Conservation (phyloP, 495 filamentous ascomycete species). For the Talaromyces proteolyticus region DNA sequence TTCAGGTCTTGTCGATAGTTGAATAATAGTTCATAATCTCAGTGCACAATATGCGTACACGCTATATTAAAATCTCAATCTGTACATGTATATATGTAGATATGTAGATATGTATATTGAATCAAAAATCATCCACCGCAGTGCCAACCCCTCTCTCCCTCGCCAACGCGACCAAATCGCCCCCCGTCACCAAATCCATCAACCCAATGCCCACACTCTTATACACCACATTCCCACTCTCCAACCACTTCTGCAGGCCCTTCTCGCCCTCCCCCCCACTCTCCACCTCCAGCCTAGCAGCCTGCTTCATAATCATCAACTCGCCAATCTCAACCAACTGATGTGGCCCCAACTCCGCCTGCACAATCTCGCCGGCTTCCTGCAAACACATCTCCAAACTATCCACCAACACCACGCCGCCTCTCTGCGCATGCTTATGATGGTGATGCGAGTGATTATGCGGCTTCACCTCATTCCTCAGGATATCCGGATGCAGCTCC, state of each 20-base stretch:
- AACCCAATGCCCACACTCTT: slow-evolving; percentile 44
- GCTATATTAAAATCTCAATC: too few relatives aligned
- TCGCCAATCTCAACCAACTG: slow-evolving; percentile 86
- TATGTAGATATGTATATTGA: background rate
- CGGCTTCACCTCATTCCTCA: slow-evolving; percentile 59
- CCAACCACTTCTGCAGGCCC: slow-evolving; percentile 63
- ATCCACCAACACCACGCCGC: slow-evolving; percentile 79
- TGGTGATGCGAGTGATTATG: slow-evolving; percentile 49
- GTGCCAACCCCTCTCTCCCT: slow-evolving; percentile 67
- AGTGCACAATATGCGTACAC: too few relatives aligned
- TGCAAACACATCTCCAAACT: slow-evolving; percentile 70
- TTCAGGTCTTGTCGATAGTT: background rate
- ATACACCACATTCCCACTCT: slow-evolving; percentile 66
- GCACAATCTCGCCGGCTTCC: slow-evolving; percentile 85
- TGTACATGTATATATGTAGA: slow-evolving; percentile 1
- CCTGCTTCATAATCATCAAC: slow-evolving; percentile 64
- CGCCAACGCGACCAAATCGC: slow-evolving; percentile 69
- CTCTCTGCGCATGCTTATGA: slow-evolving; percentile 65
- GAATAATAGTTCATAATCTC: too few relatives aligned
- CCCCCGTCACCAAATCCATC: slow-evolving; percentile 57
- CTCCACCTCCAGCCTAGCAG: slow-evolving; percentile 28
- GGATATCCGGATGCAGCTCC: slow-evolving; percentile 72
- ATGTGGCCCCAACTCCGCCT: slow-evolving; percentile 61
- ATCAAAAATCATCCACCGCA: slow-evolving; percentile 58
- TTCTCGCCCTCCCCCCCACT: slow-evolving; percentile 39